Evolutionary conservation across 371 early-diverging fungal species (phyloP).

Genomic region (Haplosporangium sp.): DNA sequence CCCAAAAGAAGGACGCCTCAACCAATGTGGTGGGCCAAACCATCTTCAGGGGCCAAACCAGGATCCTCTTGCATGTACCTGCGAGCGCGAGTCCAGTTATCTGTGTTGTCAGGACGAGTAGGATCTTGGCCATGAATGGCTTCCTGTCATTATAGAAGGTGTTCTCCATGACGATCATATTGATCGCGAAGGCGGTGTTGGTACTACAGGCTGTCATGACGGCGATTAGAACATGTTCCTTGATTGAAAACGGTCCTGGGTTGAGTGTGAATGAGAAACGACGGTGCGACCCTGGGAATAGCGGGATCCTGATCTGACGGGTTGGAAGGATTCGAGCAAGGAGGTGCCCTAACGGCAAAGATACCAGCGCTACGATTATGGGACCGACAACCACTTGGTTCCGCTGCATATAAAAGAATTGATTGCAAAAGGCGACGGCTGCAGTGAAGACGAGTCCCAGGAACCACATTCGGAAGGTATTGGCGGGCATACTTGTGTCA

Average conservation of each 20-base stretch:
- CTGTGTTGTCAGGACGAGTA: conserved; percentile 73
- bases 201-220: conserved; percentile 63
- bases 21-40: conserved; percentile 84
- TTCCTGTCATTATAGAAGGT: conserved; percentile 68
- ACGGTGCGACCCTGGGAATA: not conserved
- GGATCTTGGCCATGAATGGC: conserved; percentile 64
- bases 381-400: conserved; percentile 61
- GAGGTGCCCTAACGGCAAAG: conserved; percentile 70
- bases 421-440: conserved; percentile 70
- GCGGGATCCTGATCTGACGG: conserved; percentile 29
- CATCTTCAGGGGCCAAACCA: conserved; percentile 83
- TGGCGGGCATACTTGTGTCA: conserved; percentile 69
- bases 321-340: conserved; percentile 67
- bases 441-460: conserved; percentile 71
- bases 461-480: conserved; percentile 78
- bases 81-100: conserved; percentile 84
- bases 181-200: conserved; percentile 72
- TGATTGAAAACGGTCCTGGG: conserved; percentile 87
- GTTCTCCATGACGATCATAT: conserved; percentile 73
- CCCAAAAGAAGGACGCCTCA: conserved; percentile 72
- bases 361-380: conserved; percentile 64
- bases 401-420: conserved; percentile 77
- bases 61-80: conserved; percentile 73
- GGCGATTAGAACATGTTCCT: conserved; percentile 85
- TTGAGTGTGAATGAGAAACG: conserved; percentile 64